phyloP scores from a whole-genome alignment of 1,284 basidiomycete genomes.

The Pisolithus thermaeus region DNA sequence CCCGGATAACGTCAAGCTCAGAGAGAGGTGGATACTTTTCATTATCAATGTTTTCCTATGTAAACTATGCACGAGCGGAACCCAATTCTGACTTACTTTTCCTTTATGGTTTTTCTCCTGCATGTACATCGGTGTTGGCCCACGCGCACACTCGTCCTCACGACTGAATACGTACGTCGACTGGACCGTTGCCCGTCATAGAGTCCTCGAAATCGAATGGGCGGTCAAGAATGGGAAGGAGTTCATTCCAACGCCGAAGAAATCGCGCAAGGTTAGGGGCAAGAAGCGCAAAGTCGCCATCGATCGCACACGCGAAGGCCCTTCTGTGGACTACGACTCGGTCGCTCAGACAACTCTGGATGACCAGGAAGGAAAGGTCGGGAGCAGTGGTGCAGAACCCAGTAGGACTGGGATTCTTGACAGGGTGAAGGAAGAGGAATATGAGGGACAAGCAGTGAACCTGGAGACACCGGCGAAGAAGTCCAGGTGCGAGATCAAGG shows the following conservation, averaged over 20 bases:
- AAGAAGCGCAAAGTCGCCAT: conserved; percentile 32
- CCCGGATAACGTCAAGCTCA: conserved; percentile 71
- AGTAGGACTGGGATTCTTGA: conserved; percentile 11
- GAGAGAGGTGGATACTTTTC: conserved; percentile 75
- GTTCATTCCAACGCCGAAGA: conserved; percentile 63
- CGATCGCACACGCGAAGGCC: conserved; percentile 8
- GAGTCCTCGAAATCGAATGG: conserved; percentile 73
- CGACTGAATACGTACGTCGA: conserved; percentile 7
- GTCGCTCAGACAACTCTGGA: conserved; percentile 7
- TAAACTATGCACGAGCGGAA: conserved; percentile 34
- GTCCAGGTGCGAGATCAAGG: conserved; percentile 15
- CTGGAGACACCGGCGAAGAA: conserved; percentile 24
- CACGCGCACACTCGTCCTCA: neutral
- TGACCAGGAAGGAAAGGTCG: conserved; percentile 16
- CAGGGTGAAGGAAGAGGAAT: conserved; percentile 24
- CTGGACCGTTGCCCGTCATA: conserved; percentile 23
- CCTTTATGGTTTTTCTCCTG: neutral
- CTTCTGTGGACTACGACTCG: conserved; percentile 2
- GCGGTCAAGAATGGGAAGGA: conserved; percentile 54
- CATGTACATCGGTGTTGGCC: neutral
- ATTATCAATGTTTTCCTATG: conserved; percentile 50
- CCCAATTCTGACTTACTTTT: conserved; percentile 21
- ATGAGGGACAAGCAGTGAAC: conserved; percentile 14
- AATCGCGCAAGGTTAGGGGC: conserved; percentile 31
- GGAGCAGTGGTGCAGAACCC: conserved; percentile 6